Percentiles rank a stretch among this genome's conserved stretches.
Conservation (phyloP, 2,329 filamentous ascomycete genomes). For the Penicillium sp. region DNA sequence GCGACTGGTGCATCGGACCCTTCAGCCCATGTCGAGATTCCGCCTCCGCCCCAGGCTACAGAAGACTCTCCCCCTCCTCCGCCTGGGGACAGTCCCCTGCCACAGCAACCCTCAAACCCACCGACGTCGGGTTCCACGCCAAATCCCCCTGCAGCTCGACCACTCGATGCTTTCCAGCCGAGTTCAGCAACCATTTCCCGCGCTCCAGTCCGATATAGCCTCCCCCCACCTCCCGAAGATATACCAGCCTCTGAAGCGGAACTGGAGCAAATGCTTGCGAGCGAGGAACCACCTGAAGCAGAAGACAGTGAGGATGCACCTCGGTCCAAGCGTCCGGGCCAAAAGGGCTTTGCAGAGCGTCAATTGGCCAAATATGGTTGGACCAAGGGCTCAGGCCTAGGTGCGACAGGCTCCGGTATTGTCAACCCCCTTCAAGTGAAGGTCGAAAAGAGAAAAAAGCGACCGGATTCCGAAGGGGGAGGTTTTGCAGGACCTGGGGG, state of each 20-base stretch:
- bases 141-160: constrained; percentile 28
- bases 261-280: constrained; percentile 43
- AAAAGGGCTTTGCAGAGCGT: constrained; percentile 77
- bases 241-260: constrained; percentile 50
- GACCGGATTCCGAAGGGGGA: constrained; percentile 69
- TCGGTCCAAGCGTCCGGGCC: constrained; percentile 65
- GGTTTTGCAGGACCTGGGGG: constrained; percentile 65
- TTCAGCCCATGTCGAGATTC: constrained; percentile 11
- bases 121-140: constrained; percentile 22
- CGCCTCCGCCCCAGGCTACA: constrained; percentile 24
- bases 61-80: constrained; percentile 26
- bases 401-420: constrained; percentile 75
- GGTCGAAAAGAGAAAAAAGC: constrained; percentile 78
- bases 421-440: constrained; percentile 75
- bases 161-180: constrained; percentile 37
- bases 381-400: constrained; percentile 80
- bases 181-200: constrained; percentile 63
- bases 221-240: constrained; percentile 47
- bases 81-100: constrained; percentile 19
- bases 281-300: constrained; percentile 27
- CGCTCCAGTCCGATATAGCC: constrained; percentile 68
- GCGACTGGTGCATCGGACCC: constrained; percentile 15
- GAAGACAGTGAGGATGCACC: constrained; percentile 36
- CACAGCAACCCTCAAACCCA: constrained; percentile 18
- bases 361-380: constrained; percentile 93